Evolutionary conservation across 352 stramenopile species (phyloP).

Genomic region (Pelagophyceae sp.): DNA sequence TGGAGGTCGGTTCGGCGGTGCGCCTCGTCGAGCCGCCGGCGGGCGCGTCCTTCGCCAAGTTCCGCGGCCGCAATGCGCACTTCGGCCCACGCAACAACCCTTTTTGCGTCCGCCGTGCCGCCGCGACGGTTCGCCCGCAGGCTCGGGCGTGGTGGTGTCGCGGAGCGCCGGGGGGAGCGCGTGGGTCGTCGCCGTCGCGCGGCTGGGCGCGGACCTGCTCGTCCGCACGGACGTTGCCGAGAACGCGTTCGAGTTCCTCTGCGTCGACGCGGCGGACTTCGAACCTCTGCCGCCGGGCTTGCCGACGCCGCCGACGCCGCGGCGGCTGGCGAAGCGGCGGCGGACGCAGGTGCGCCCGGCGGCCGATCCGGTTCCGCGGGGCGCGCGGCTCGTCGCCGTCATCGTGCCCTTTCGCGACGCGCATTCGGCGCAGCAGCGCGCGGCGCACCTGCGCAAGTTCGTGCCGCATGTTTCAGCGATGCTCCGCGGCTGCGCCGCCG

Average conservation of each 20-base stretch:
- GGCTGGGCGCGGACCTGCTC: background rate
- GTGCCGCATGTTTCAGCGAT: constrained; percentile 79
- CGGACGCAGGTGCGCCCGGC: background rate
- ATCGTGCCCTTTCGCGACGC: constrained; percentile 86
- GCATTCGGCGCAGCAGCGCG: constrained; percentile 70
- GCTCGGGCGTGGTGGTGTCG: background rate
- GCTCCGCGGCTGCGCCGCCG: constrained; percentile 40
- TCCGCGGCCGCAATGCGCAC: too few relatives aligned
- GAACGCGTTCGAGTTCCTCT: constrained; percentile 15
- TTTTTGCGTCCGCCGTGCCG: too few relatives aligned
- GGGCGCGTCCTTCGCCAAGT: background rate
- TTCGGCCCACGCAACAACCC: too few relatives aligned
- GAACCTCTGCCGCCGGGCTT: background rate
- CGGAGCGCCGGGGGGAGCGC: background rate
- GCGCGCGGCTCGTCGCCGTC: constrained; percentile 39
- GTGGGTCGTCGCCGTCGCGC: constrained; percentile 10
- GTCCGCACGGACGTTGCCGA: background rate
- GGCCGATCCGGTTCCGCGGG: background rate
- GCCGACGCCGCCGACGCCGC: background rate
- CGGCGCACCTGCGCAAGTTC: constrained; percentile 72
- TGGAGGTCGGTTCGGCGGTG: too few relatives aligned
- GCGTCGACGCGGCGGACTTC: background rate
- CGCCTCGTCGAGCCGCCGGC: background rate
- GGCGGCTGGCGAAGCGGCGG: background rate
- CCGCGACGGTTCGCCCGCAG: too few relatives aligned